Base-by-base conservation (phyloP, 306 rosid species). In the Neltuma alba region DNA sequence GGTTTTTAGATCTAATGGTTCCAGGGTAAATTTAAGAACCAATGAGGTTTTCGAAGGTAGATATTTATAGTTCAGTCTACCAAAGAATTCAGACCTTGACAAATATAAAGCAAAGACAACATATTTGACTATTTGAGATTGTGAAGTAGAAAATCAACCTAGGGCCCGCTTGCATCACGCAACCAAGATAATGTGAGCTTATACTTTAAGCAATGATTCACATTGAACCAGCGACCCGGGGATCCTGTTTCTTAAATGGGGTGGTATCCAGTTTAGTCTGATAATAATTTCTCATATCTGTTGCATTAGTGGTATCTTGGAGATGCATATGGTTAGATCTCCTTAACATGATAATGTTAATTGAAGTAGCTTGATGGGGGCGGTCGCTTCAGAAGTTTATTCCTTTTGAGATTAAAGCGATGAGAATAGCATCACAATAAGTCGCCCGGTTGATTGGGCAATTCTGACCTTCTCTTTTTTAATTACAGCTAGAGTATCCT, bases 401-500 rank as follows among this genome's bases (percentile, higher is more conserved):
- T 38, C 70, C 70, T 21, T 30, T 36, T 4, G 55, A 11, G 15
- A 66, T 30, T 48, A 47, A 13, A 54, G 12, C 40, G 2, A 68
- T 41, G 6, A 41, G 74, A 68, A 68, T 31, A 68, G 14, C 16
- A 58, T 57, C 34, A 27, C 7, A 2, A n/a, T 41, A 1, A 75
- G 48, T 54, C 50, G 25, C 60, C 25, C 42, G 20, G 74, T 79
- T 79, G 31, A 20, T 65, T 48, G 69, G 74, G 67, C 54, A 21
- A 73, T 48, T 76, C 64, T 74, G 71, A 71, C 52, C 14, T 31
- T 63, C 33, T 31, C 14, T 33, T 34, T 34, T 20, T 16, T 6
- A 31, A 31, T 62, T 62, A 62, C 21, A 7, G 21, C 21, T 2
- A 8, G 40, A 33, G n/a, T 62, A 14, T 15, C 40, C 41, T 31